Conservation (phyloP, 164 flowering plant genomes). For the Chloranthus sessilifolius region DNA sequence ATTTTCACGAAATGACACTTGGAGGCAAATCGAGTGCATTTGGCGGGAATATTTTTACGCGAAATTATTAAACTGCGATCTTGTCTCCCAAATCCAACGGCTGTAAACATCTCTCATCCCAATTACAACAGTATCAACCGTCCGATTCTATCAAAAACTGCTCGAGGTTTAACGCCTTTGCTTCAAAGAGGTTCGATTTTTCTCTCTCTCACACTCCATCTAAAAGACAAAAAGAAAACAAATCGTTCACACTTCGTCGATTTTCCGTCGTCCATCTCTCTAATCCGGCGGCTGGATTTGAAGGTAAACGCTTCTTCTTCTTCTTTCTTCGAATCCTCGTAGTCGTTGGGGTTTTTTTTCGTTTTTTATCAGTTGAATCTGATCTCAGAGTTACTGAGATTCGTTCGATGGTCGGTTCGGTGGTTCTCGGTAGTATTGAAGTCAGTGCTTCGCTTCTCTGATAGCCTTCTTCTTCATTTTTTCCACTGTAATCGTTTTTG, state of each 20-base stretch:
- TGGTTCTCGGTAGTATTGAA: constrained; percentile 4
- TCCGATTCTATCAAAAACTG: not conserved
- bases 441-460: no score
- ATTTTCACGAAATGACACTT: not conserved
- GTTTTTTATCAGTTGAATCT: no score
- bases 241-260: not conserved
- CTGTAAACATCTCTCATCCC: not conserved
- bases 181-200: not conserved
- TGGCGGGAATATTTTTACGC: constrained; percentile 10
- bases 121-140: not conserved
- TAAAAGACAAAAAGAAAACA: not conserved
- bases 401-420: constrained; percentile 7
- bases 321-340: no score
- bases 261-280: not conserved
- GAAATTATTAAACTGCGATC: constrained; percentile 4
- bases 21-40: constrained; percentile 6
- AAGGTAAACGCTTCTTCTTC: not conserved
- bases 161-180: not conserved
- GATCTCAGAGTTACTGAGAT: no score
- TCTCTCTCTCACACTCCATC: not conserved
- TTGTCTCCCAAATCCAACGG: not conserved
- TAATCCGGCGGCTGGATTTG: not conserved
- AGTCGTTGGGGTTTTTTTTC: no score
- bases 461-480: no score
- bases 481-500: no score